phyloP scores from a whole-genome alignment of 345 rosid species.

The Eucalyptus pauciflora region DNA sequence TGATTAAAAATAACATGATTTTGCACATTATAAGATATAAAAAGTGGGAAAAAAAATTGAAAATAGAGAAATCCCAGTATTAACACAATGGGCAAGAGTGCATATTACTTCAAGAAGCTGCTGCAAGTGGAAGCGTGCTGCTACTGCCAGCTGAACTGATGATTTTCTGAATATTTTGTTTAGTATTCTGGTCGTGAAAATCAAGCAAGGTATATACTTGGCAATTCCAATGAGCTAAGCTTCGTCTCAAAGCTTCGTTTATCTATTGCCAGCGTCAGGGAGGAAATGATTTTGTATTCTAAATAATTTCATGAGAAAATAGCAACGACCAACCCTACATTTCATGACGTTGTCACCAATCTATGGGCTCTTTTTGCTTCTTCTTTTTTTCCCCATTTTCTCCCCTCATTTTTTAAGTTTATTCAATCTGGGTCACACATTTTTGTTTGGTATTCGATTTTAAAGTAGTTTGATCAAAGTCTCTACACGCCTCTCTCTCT shows the following conservation, averaged over 20 bases:
- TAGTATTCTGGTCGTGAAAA: neutral
- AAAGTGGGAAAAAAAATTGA: neutral
- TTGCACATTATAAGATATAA: neutral
- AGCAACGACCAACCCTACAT: neutral
- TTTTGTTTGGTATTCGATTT: neutral
- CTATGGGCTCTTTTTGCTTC: neutral
- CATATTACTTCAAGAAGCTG: neutral
- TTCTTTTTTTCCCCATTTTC: neutral
- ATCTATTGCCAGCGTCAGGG: neutral
- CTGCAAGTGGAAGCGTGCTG: neutral
- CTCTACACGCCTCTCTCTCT: neutral
- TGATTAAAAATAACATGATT: neutral
- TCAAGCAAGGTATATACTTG: neutral
- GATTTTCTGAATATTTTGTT: neutral
- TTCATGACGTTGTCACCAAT: neutral
- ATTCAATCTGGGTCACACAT: neutral
- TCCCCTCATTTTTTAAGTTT: neutral
- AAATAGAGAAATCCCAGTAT: neutral
- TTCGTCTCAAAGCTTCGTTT: neutral
- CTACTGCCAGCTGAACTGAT: neutral
- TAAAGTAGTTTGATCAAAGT: neutral
- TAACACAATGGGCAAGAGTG: neutral
- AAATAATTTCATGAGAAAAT: neutral
- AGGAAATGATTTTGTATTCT: neutral
- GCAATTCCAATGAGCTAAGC: neutral